phyloP scores from a whole-genome alignment of 768 basidiomycete species.

The Hygrophoropsis aurantiaca region DNA sequence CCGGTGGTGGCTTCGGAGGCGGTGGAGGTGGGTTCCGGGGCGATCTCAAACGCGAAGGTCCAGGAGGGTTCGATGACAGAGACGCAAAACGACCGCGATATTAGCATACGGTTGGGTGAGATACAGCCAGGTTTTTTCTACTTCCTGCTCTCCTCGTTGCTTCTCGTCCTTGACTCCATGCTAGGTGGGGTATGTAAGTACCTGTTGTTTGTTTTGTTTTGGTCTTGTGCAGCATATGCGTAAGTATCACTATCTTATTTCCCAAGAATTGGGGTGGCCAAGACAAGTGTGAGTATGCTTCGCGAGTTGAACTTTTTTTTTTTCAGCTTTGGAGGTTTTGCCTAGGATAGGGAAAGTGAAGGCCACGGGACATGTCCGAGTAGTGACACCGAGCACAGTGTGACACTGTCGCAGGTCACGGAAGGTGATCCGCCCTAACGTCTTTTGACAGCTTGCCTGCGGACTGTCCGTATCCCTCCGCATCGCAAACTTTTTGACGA shows the following conservation, averaged over 20 bases:
- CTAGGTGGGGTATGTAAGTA: slow-evolving; percentile 37
- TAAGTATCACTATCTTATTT: slow-evolving; percentile 37
- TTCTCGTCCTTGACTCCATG: slow-evolving; percentile 25
- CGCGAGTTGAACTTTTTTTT: neutral
- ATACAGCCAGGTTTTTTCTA: slow-evolving; percentile 25
- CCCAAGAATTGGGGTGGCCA: neutral
- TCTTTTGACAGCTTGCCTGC: too few relatives aligned
- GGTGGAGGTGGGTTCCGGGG: slow-evolving; percentile 62
- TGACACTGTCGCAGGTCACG: too few relatives aligned
- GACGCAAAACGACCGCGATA: slow-evolving; percentile 82
- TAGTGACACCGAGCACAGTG: too few relatives aligned
- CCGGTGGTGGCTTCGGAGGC: slow-evolving; percentile 44
- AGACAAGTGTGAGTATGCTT: slow-evolving; percentile 4
- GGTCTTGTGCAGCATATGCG: slow-evolving; percentile 26
- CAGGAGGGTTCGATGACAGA: slow-evolving; percentile 80
- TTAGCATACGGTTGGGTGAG: slow-evolving; percentile 46
- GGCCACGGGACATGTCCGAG: too few relatives aligned
- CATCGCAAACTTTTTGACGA: too few relatives aligned
- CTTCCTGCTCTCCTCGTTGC: slow-evolving; percentile 21
- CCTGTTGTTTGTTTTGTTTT: slow-evolving; percentile 20
- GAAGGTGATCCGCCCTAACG: too few relatives aligned
- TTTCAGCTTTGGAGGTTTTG: too few relatives aligned
- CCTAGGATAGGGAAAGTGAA: too few relatives aligned
- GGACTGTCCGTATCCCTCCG: too few relatives aligned
- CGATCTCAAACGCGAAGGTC: slow-evolving; percentile 74